Evolutionary conservation across 345 rosid species (phyloP), one percentile per base, ranked within the genome.

Genomic region (Lumnitzera littorea): DNA sequence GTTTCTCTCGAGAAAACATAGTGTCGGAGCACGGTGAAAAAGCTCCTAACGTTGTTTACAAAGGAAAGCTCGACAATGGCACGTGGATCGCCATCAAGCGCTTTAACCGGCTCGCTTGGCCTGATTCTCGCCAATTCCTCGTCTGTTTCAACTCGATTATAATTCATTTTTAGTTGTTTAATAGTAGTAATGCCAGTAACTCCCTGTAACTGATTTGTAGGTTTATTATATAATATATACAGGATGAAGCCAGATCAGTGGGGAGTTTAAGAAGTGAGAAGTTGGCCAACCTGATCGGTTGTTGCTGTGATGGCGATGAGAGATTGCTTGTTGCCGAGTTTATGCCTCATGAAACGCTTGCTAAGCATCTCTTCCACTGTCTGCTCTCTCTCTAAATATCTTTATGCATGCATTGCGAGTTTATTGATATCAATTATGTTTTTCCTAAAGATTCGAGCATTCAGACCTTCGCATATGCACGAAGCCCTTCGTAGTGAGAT

Each of bases 341-440:
- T 69, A 82, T 92, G 88, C 91, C 96, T 29, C 82, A 87, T 24
- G 96, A 89, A 64, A 89, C 98, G 50, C 90, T 92, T 65, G 97
- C 98, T 11, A 92, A 89, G 62, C 98, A 92, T 68, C 86, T 92
- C 64, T 92, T 92, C 49, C 98, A 89, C 61, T 89, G 98, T 92
- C 82, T 74, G 88, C 46, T 14, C 60, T 24, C 15, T 48, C 11
- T 48, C 24, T 48, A 16, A 11, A 2, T 15, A 10, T 5, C 43
- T 9, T 9, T 36, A 9, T 7, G 9, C 43, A 36, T 36, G 43
- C 43, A 36, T 1, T 36, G 43, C 43, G 36, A 29, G 36, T 29
- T 29, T 29, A 29, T 29, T 3, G 36, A 29, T 29, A 29, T 29
- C 7, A 29, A 29, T 29, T 6, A 3, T 3, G 3, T 6, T 29